Conservation (phyloP, 2,329 filamentous ascomycete species). For the Curvularia sp. region DNA sequence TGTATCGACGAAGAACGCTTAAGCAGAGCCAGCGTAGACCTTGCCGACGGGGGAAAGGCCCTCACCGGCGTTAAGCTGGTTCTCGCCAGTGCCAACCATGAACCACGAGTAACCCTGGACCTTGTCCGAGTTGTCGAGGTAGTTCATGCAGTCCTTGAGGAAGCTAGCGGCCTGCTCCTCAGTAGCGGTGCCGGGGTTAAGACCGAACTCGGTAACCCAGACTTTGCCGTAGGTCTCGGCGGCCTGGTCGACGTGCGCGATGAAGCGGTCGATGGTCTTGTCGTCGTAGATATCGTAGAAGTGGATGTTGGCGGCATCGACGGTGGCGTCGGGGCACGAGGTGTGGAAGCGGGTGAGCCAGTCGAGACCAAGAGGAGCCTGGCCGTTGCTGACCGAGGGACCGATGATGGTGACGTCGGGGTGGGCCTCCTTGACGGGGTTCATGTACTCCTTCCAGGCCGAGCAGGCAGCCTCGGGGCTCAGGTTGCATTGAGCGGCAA, state of each 20-base stretch:
- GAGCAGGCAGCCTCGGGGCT: constrained; percentile 41
- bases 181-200: constrained; percentile 39
- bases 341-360: constrained; percentile 46
- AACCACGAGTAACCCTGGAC: constrained; percentile 50
- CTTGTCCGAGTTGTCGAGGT: constrained; percentile 40
- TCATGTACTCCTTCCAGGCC: constrained; percentile 43
- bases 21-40: constrained; percentile 34
- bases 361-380: constrained; percentile 33
- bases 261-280: constrained; percentile 44
- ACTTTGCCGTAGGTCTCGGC: constrained; percentile 37
- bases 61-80: constrained; percentile 38
- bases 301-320: constrained; percentile 50
- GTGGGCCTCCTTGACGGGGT: constrained; percentile 38
- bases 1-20: constrained; percentile 2
- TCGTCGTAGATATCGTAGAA: constrained; percentile 48
- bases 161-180: constrained; percentile 42
- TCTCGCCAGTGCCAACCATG: constrained; percentile 44
- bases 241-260: constrained; percentile 50
- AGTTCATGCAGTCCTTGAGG: constrained; percentile 44
- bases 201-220: constrained; percentile 51
- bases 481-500: constrained; percentile 44
- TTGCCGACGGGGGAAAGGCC: constrained; percentile 34
- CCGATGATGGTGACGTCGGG: constrained; percentile 44
- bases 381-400: constrained; percentile 44
- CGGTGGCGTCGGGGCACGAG: constrained; percentile 44